phyloP scores from a whole-genome alignment of 495 filamentous ascomycete genomes.

The Apiosordaria backusii region DNA sequence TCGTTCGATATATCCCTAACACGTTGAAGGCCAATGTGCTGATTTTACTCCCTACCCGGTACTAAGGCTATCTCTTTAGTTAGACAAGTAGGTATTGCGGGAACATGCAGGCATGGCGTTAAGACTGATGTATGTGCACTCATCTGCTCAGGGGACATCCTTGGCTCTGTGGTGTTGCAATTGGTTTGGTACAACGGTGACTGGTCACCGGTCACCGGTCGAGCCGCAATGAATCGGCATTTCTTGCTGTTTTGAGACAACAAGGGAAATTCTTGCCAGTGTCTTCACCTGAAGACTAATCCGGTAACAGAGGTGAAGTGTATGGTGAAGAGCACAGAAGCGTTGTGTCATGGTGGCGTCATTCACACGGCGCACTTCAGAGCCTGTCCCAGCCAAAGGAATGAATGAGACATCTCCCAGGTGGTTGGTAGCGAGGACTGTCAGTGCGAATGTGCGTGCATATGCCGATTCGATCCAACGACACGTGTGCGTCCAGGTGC shows the following conservation, averaged over 20 bases:
- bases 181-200: no score
- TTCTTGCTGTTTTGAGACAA: not conserved
- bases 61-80: no score
- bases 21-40: no score
- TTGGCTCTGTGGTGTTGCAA: no score
- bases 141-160: no score
- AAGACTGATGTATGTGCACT: no score
- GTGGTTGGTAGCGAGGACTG: not conserved
- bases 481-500: not conserved
- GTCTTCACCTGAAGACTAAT: not conserved
- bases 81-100: no score
- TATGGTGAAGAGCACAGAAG: not conserved
- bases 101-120: no score
- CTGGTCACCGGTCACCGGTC: not conserved
- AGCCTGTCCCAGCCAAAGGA: not conserved
- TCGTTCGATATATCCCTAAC: no score
- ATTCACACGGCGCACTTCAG: not conserved
- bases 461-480: not conserved
- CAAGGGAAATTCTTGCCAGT: not conserved
- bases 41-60: no score
- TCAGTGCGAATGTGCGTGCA: not conserved
- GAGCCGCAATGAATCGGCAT: not conserved
- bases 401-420: not conserved
- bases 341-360: not conserved
- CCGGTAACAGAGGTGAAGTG: not conserved